These are phyloP conservation scores for Botrytis paeoniae DNA, from an alignment of 2,329 filamentous ascomycete genomes.

Conservation along the genomic window DNA sequence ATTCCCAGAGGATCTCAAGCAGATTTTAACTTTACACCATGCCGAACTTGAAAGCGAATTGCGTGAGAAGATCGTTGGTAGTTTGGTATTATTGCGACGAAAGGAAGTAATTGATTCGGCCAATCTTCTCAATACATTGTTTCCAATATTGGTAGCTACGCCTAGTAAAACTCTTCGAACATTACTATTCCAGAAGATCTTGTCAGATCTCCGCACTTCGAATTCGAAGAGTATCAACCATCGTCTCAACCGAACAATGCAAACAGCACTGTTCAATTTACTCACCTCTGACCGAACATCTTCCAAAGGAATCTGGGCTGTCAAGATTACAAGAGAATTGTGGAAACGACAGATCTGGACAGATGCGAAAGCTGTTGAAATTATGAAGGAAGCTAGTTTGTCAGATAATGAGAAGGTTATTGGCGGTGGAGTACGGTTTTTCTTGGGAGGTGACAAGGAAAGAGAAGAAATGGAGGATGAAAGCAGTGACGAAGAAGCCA, in stretches of 20 bases:
- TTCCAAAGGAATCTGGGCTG: conserved; percentile 87
- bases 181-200: conserved; percentile 83
- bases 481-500: conserved; percentile 77
- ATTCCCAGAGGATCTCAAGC: conserved; percentile 78
- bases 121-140: conserved; percentile 82
- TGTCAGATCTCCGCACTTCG: conserved; percentile 82
- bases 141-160: conserved; percentile 88
- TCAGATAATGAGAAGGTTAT: conserved; percentile 93
- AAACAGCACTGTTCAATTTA: conserved; percentile 89
- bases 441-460: conserved; percentile 93
- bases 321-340: conserved; percentile 90
- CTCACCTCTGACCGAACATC: conserved; percentile 82
- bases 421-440: conserved; percentile 84
- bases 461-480: conserved; percentile 90
- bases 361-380: conserved; percentile 90
- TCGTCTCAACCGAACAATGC: conserved; percentile 86
- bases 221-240: conserved; percentile 90
- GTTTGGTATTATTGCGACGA: conserved; percentile 78
- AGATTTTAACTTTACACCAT: conserved; percentile 79
- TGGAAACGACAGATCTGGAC: conserved; percentile 98
- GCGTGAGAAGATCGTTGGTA: conserved; percentile 91
- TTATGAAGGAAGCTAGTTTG: conserved; percentile 92
- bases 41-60: conserved; percentile 77
- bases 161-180: conserved; percentile 84
- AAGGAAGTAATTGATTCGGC: conserved; percentile 91